Conservation (phyloP, 495 filamentous ascomycete species). For the Stereocaulon alpinum region DNA sequence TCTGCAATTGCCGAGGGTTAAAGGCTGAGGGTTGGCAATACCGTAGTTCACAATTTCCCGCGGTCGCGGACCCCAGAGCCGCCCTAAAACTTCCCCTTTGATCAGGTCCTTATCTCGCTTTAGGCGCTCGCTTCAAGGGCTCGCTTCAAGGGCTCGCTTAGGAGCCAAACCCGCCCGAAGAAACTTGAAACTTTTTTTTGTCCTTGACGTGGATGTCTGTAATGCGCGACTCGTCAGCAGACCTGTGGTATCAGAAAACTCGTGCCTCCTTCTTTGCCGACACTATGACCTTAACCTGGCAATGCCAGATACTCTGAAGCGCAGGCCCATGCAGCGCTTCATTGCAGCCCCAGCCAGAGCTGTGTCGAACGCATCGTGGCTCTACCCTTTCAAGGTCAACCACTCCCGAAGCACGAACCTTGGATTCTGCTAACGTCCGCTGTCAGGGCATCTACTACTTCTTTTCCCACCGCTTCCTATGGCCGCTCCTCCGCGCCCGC, state of each 20-base stretch:
- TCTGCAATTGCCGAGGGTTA: too few species aligned
- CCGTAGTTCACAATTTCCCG: too few species aligned
- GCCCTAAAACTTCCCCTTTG: too few species aligned
- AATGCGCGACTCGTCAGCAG: background rate
- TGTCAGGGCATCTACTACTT: constrained; percentile 51
- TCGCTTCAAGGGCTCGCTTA: too few species aligned
- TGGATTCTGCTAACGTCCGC: background rate
- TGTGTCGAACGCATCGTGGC: constrained; percentile 36
- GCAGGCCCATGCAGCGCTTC: background rate
- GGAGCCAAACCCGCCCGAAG: too few species aligned
- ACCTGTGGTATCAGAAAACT: background rate
- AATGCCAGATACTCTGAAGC: constrained; percentile 4
- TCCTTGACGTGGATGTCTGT: too few species aligned
- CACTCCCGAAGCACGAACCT: background rate
- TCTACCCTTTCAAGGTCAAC: constrained; percentile 46
- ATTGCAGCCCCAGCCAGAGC: background rate
- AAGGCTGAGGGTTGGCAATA: too few species aligned
- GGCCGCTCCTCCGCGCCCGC: constrained; percentile 48
- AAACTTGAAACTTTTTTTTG: too few species aligned
- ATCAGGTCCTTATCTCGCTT: too few species aligned
- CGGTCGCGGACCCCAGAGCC: too few species aligned
- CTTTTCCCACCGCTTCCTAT: constrained; percentile 49
- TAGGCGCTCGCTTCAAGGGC: too few species aligned
- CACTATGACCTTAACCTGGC: background rate
- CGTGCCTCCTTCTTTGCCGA: background rate